These are phyloP conservation scores for Gardenia jasminoides DNA, from an alignment of 257 asterid genomes.

Conservation along the genomic window DNA sequence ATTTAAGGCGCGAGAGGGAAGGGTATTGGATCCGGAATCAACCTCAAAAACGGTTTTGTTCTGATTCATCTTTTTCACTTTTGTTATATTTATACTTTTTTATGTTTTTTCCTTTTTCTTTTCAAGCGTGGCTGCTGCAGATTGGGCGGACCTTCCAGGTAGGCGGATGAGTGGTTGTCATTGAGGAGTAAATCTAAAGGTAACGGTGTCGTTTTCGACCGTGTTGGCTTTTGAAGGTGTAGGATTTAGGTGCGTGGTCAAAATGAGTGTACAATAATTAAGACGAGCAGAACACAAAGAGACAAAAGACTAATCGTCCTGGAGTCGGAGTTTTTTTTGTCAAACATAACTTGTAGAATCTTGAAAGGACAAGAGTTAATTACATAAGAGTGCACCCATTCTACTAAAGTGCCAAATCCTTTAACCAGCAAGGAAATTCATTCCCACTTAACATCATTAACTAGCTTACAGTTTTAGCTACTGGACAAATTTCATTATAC, in stretches of 20 bases:
- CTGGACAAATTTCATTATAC: no score
- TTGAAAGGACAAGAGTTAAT: no score
- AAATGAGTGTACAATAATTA: background rate
- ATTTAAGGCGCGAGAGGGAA: background rate
- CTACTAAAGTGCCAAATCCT: no score
- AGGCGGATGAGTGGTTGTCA: background rate
- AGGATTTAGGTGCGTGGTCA: constrained; percentile 19
- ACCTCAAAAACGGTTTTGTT: background rate
- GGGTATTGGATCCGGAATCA: background rate
- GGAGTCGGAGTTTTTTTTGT: background rate
- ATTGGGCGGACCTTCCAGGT: background rate
- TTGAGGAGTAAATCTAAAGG: background rate
- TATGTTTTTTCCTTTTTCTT: background rate
- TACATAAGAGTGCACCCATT: no score
- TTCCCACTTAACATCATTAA: no score
- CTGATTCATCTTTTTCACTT: no score
- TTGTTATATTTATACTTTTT: background rate
- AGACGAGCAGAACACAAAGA: background rate
- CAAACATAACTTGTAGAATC: no score
- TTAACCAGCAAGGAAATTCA: no score
- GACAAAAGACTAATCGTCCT: background rate
- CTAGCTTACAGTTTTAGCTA: no score
- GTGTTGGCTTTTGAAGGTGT: background rate
- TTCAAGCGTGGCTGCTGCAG: constrained; percentile 2
- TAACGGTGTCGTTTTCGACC: constrained; percentile 5